Conservation (phyloP, 495 filamentous ascomycete species). For the Achaetomiella virescens region DNA sequence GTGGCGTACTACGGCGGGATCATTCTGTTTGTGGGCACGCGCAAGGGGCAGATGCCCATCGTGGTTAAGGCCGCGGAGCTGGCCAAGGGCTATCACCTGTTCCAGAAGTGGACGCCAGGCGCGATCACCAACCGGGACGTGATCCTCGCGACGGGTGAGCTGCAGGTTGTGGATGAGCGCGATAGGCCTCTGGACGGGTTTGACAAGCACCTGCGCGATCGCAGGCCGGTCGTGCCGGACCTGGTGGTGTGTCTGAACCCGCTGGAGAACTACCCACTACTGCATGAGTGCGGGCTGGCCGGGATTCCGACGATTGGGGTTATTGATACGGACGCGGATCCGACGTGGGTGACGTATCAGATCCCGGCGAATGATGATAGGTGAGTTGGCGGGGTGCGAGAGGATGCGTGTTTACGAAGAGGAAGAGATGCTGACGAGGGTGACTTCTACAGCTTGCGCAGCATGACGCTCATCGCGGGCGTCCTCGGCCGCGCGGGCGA, state of each 20-base stretch:
- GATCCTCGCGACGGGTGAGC: conserved; percentile 61
- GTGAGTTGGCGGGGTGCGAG: conserved; percentile 34
- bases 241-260: conserved; percentile 90
- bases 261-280: conserved; percentile 77
- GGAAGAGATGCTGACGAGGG: conserved; percentile 3
- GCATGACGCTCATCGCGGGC: conserved; percentile 73
- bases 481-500: conserved; percentile 80
- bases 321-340: conserved; percentile 89
- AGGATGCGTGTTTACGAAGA: not conserved
- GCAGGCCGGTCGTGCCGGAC: conserved; percentile 70
- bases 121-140: conserved; percentile 88
- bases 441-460: conserved; percentile 61
- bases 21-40: conserved; percentile 85
- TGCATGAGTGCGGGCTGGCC: conserved; percentile 85
- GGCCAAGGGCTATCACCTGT: conserved; percentile 77
- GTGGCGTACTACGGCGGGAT: conserved; percentile 76
- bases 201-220: conserved; percentile 55
- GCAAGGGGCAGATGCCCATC: conserved; percentile 65
- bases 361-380: conserved; percentile 96
- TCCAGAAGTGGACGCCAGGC: conserved; percentile 89
- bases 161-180: conserved; percentile 63
- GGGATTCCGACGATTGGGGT: conserved; percentile 92
- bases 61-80: conserved; percentile 78
- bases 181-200: conserved; percentile 64
- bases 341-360: conserved; percentile 90